phyloP scores from a whole-genome alignment of 2,329 filamentous ascomycete species.

The Aspergillus sp. region DNA sequence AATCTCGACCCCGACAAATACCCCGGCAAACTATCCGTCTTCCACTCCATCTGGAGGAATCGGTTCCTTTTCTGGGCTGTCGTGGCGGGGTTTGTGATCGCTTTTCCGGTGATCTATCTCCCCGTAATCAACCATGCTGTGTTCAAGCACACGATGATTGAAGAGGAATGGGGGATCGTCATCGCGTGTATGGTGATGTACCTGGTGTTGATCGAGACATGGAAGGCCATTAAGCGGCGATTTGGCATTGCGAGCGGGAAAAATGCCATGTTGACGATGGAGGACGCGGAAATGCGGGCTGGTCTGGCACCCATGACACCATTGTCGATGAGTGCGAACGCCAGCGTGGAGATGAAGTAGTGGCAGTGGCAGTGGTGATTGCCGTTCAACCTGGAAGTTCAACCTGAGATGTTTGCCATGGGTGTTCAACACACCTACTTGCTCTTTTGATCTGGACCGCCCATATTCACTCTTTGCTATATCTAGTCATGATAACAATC shows the following conservation, averaged over 20 bases:
- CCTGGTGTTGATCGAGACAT: slow-evolving; percentile 60
- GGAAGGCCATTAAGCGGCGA: slow-evolving; percentile 63
- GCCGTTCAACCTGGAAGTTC: slow-evolving; percentile 1
- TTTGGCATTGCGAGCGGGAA: slow-evolving; percentile 34
- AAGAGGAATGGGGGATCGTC: slow-evolving; percentile 68
- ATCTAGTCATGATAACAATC: background rate
- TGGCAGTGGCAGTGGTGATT: too few relatives aligned
- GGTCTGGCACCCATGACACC: slow-evolving; percentile 19
- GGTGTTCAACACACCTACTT: slow-evolving; percentile 16
- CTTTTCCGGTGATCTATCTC: slow-evolving; percentile 63
- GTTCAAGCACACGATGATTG: slow-evolving; percentile 64
- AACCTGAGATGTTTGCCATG: slow-evolving; percentile 7
- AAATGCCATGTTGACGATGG: slow-evolving; percentile 26
- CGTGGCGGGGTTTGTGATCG: slow-evolving; percentile 52
- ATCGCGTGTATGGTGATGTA: slow-evolving; percentile 60
- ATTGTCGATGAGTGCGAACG: slow-evolving; percentile 26
- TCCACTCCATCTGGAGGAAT: slow-evolving; percentile 65
- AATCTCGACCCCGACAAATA: slow-evolving; percentile 51
- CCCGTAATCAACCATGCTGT: slow-evolving; percentile 62
- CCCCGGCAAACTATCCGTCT: slow-evolving; percentile 63
- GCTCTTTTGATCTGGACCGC: slow-evolving; percentile 7
- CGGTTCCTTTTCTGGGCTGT: slow-evolving; percentile 68
- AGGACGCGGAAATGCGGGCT: slow-evolving; percentile 32
- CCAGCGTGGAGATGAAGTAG: slow-evolving; percentile 22
- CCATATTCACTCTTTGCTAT: slow-evolving; percentile 1